These are phyloP conservation scores for Colletotrichum sp. DNA, from an alignment of 2,329 filamentous ascomycete species.

Conservation along the genomic window DNA sequence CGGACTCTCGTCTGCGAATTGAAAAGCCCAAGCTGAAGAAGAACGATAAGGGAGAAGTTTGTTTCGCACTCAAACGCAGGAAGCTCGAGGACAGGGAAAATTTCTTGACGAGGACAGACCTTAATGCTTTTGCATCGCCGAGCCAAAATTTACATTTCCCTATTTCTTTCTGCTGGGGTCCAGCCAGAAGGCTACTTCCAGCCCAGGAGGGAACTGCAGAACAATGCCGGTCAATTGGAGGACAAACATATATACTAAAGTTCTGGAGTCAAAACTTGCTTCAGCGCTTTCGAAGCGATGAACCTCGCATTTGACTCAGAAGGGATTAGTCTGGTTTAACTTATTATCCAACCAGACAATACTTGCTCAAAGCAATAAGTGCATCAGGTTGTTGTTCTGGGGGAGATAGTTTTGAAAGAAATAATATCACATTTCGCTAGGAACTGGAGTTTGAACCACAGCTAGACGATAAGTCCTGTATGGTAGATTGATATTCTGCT, in stretches of 20 bases:
- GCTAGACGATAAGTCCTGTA: neutral
- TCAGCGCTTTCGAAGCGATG: neutral
- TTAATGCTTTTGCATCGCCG: neutral
- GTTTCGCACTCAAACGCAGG: neutral
- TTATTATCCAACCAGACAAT: neutral
- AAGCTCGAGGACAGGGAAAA: neutral
- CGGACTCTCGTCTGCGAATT: neutral
- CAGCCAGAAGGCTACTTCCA: too few species aligned
- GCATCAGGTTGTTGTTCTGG: neutral
- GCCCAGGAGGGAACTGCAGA: too few species aligned
- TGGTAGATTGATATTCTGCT: neutral
- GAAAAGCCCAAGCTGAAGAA: neutral
- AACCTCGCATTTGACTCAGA: neutral
- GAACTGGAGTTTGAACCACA: neutral
- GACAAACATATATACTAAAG: too few species aligned
- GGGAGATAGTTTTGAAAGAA: neutral
- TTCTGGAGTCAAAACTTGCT: neutral
- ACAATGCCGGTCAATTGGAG: too few species aligned
- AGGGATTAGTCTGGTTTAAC: neutral
- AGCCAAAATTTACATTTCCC: neutral
- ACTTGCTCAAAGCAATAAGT: neutral
- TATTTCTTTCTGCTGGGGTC: too few species aligned
- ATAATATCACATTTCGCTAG: neutral
- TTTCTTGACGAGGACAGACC: neutral
- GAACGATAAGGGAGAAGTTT: neutral